Conservation (phyloP, 306 rosid genomes). For the Ammopiptanthus mongolicus region DNA sequence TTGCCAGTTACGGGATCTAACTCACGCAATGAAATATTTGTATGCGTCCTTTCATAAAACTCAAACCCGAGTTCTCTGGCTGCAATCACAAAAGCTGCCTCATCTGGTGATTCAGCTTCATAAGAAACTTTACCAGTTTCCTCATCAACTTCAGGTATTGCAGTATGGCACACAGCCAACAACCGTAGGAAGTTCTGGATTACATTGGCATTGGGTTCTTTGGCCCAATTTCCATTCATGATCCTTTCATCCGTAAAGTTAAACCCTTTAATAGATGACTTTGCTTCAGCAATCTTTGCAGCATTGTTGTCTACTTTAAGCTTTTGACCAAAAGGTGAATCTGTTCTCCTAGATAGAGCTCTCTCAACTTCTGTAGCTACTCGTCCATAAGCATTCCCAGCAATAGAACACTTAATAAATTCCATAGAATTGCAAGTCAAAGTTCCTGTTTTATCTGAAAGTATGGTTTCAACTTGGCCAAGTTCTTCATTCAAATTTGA, state of each 20-base stretch:
- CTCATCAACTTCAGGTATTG: constrained; percentile 88
- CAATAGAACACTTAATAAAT: constrained; percentile 92
- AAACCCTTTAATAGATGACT: constrained; percentile 68
- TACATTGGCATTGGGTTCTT: constrained; percentile 57
- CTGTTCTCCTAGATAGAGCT: constrained; percentile 65
- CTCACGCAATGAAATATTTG: constrained; percentile 61
- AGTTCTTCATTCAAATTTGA: constrained; percentile 98
- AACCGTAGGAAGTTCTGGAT: constrained; percentile 65
- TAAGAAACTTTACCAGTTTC: constrained; percentile 66
- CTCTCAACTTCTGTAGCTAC: constrained; percentile 94
- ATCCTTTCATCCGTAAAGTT: constrained; percentile 87
- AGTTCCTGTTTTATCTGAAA: constrained; percentile 96
- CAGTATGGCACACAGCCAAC: constrained; percentile 89
- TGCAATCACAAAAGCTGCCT: constrained; percentile 96
- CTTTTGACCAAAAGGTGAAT: constrained; percentile 30
- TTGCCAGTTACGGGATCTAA: constrained; percentile 45
- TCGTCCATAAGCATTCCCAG: constrained; percentile 77
- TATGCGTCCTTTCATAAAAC: constrained; percentile 72
- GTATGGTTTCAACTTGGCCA: constrained; percentile 96
- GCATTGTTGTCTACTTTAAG: constrained; percentile 18
- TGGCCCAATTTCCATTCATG: constrained; percentile 73
- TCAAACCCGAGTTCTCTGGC: constrained; percentile 95
- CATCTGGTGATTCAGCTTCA: constrained; percentile 99
- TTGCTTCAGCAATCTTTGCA: constrained; percentile 35
- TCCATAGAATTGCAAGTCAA: constrained; percentile 98